phyloP scores from a whole-genome alignment of 805 yeast species.

The Hanseniaspora vineae region DNA sequence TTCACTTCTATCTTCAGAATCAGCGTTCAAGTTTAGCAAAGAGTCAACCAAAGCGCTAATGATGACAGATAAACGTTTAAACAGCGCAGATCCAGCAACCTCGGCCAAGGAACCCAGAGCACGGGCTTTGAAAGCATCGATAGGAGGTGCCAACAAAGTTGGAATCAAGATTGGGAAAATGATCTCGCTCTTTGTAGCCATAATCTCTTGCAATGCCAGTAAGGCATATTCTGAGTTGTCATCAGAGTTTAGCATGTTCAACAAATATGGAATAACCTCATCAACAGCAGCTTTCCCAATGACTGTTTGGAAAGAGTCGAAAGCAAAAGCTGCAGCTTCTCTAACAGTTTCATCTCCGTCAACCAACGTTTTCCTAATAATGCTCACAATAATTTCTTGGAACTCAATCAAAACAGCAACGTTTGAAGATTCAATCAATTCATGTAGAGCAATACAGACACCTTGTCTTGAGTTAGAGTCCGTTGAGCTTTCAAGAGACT shows the following conservation, averaged over 20 bases:
- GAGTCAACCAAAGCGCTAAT: slow-evolving; percentile 63
- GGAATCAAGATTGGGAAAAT: slow-evolving; percentile 92
- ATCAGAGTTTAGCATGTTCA: slow-evolving; percentile 46
- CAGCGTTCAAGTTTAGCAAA: slow-evolving; percentile 23
- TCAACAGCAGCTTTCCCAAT: slow-evolving; percentile 82
- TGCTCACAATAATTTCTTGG: slow-evolving; percentile 56
- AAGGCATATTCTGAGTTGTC: slow-evolving; percentile 62
- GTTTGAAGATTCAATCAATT: slow-evolving; percentile 65
- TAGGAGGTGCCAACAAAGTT: slow-evolving; percentile 66
- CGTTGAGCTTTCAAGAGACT: slow-evolving; percentile 39
- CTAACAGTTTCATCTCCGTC: slow-evolving; percentile 67
- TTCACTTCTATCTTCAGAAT: slow-evolving; percentile 25
- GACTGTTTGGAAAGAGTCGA: slow-evolving; percentile 72
- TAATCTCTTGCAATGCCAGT: slow-evolving; percentile 78
- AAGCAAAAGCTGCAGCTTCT: slow-evolving; percentile 83
- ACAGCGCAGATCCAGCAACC: slow-evolving; percentile 77
- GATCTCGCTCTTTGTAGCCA: slow-evolving; percentile 79
- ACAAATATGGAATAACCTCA: slow-evolving; percentile 72
- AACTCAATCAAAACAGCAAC: slow-evolving; percentile 46
- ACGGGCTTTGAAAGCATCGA: slow-evolving; percentile 71
- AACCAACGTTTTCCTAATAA: slow-evolving; percentile 66
- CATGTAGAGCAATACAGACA: slow-evolving; percentile 85
- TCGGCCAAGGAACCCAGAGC: slow-evolving; percentile 80
- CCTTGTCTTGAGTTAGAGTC: slow-evolving; percentile 90
- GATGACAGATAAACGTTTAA: slow-evolving; percentile 58